A percentile compares a stretch with the other conserved stretches of the same genome.
Evolutionary conservation across 2,329 filamentous ascomycete genomes (phyloP).

Genomic region (Colletotrichum lentis): DNA sequence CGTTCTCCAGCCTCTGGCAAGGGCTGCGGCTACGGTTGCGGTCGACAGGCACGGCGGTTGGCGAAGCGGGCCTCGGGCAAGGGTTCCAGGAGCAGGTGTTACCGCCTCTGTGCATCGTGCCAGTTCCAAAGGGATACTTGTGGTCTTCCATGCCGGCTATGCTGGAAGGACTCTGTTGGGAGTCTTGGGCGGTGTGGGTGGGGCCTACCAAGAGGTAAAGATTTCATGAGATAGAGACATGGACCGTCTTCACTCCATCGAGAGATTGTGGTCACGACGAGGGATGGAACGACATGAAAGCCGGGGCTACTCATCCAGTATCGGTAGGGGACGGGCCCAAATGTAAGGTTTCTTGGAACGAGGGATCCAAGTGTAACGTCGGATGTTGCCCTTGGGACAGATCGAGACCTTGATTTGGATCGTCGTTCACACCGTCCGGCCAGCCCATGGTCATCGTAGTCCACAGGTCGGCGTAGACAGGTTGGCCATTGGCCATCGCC

Average conservation of each 20-base stretch:
- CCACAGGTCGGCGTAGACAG: conserved; percentile 56
- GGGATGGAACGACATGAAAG: not conserved
- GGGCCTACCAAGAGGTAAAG: no score
- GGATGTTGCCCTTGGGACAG: not conserved
- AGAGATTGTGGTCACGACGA: not conserved
- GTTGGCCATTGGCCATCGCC: conserved; percentile 37
- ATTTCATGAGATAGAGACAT: no score
- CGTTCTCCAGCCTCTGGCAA: no score
- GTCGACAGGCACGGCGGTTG: no score
- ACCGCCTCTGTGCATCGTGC: no score
- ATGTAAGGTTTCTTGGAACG: conserved; percentile 6
- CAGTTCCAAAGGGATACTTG: no score
- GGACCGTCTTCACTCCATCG: not conserved
- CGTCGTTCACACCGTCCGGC: conserved; percentile 42
- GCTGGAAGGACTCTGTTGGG: no score
- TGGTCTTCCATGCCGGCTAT: no score
- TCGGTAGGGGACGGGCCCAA: conserved; percentile 9
- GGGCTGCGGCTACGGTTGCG: no score
- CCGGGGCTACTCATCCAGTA: not conserved
- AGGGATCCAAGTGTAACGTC: conserved; percentile 13
- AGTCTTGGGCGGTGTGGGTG: no score
- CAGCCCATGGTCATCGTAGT: conserved; percentile 59
- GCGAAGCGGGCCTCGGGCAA: no score
- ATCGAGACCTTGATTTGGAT: not conserved
- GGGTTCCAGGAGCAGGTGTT: no score